Base-by-base conservation (phyloP, 164 flowering plant species). In the Amborella trichopoda region DNA sequence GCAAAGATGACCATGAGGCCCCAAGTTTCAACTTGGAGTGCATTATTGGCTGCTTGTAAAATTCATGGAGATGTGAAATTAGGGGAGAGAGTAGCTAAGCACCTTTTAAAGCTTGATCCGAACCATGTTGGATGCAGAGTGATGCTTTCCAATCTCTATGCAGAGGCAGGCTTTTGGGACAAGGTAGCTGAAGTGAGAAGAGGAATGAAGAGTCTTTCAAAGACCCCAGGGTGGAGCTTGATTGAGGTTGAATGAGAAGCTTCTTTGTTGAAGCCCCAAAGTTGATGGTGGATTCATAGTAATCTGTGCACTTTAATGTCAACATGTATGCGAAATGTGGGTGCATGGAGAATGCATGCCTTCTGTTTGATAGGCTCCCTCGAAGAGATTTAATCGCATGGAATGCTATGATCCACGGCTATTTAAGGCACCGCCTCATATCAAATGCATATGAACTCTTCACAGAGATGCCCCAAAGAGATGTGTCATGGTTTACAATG, bases 401-500 rank as follows among this genome's bases (percentile, higher is more conserved):
- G 87, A 83, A 62, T 61, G 82, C 87, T 2, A 72, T 80, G 77
- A 74, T 83, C 47, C 70, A 81, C 5, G 84, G 85, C 23, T 80
- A 75, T 63, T 68, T 85, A 3, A 84, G 76, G 19, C 19, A n/a
- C 13, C 56, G 62, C 19, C 23, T 20, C 23, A 19, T 53, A 6
- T 23, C 6, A 16, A 45, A 19, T 46, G 62, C 56, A 0, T 56
- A 21, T 16, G 42, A 40, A 10, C 17, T 58, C 36, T 58, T 58
- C 16, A 33, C 45, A 13, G 45, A 26, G 40, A 28, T 38, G 3
- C 18, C 40, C 27, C 44, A 51, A 6, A 42, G 52, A 2, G 62
- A 58, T 58, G 62, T 58, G 27, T 50, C 62, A 24, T 58, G 62
- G 62, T 50, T 56, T 16, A 58, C 46, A 13, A 45, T 58, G 40